phyloP scores from a whole-genome alignment of 2,329 filamentous ascomycete species.

The Aschersonia sp. region DNA sequence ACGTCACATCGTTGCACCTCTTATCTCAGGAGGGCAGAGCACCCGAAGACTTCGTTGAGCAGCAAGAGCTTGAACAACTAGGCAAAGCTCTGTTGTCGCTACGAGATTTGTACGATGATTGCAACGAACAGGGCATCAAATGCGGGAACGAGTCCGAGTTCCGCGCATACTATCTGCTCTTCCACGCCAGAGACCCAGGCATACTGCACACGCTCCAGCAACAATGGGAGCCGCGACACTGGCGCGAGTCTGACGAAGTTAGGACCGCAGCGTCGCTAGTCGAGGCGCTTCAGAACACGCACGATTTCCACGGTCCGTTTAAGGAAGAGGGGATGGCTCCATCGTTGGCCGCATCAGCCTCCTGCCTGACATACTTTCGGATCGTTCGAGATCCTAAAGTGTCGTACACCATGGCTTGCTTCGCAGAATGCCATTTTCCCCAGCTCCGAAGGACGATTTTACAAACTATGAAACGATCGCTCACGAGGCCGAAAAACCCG shows the following conservation, averaged over 20 bases:
- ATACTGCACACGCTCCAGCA: slow-evolving; percentile 38
- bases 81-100: slow-evolving; percentile 51
- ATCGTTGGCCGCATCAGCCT: slow-evolving; percentile 32
- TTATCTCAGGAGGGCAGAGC: slow-evolving; percentile 41
- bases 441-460: slow-evolving; percentile 44
- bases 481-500: slow-evolving; percentile 39
- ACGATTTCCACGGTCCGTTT: slow-evolving; percentile 42
- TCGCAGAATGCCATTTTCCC: slow-evolving; percentile 54
- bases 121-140: slow-evolving; percentile 37
- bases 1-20: slow-evolving; percentile 50
- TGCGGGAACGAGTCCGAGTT: slow-evolving; percentile 54
- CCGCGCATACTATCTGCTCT: slow-evolving; percentile 48
- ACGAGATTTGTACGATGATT: slow-evolving; percentile 52
- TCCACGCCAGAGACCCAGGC: slow-evolving; percentile 44
- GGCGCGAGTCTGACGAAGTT: slow-evolving; percentile 41
- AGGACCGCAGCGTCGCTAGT: slow-evolving; percentile 46
- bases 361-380: slow-evolving; percentile 41
- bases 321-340: slow-evolving; percentile 23
- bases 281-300: slow-evolving; percentile 44
- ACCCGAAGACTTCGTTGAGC: slow-evolving; percentile 47
- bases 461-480: slow-evolving; percentile 37
- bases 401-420: slow-evolving; percentile 57
- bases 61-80: slow-evolving; percentile 54
- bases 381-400: slow-evolving; percentile 41
- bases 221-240: slow-evolving; percentile 41